Evolutionary conservation across 345 rosid genomes (phyloP).

Genomic region (Turritis glabra): DNA sequence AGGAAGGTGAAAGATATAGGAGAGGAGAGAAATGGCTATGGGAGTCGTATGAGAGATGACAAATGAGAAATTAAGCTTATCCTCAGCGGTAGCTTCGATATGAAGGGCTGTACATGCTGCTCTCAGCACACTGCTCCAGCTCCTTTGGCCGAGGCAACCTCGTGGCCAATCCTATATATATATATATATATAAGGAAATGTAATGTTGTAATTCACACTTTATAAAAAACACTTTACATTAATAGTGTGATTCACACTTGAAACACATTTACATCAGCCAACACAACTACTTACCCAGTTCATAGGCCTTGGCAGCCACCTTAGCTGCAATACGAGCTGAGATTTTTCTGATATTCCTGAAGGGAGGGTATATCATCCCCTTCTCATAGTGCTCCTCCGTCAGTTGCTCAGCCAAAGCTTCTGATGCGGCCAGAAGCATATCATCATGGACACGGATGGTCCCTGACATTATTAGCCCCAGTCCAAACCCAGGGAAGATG

Average conservation of each 20-base stretch:
- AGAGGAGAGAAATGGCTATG: neutral
- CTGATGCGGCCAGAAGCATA: slow-evolving; percentile 93
- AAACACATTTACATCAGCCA: neutral
- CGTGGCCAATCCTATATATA: slow-evolving; percentile 69
- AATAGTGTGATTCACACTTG: neutral
- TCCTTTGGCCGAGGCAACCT: slow-evolving; percentile 80
- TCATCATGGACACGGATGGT: slow-evolving; percentile 92
- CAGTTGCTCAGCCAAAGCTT: slow-evolving; percentile 85
- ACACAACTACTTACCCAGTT: slow-evolving; percentile 64
- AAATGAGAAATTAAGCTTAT: neutral
- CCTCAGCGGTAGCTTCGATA: slow-evolving; percentile 69
- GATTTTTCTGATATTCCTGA: slow-evolving; percentile 81
- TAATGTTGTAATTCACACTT: slow-evolving; percentile 7
- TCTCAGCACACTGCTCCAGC: slow-evolving; percentile 80
- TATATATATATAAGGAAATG: slow-evolving; percentile 19
- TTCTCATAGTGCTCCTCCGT: slow-evolving; percentile 74
- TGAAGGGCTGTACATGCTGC: slow-evolving; percentile 91
- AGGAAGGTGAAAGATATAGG: slow-evolving; percentile 19
- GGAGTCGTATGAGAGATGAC: neutral
- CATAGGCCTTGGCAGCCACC: slow-evolving; percentile 90
- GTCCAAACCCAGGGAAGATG: slow-evolving; percentile 94
- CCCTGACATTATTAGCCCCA: slow-evolving; percentile 94
- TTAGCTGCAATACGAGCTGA: slow-evolving; percentile 89
- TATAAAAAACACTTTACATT: neutral
- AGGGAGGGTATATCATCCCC: slow-evolving; percentile 88